A percentile compares a stretch with the other conserved stretches of the same genome.
These are phyloP conservation scores for Fusarium compactum DNA, from an alignment of 2,329 filamentous ascomycete genomes.

Conservation along the genomic window DNA sequence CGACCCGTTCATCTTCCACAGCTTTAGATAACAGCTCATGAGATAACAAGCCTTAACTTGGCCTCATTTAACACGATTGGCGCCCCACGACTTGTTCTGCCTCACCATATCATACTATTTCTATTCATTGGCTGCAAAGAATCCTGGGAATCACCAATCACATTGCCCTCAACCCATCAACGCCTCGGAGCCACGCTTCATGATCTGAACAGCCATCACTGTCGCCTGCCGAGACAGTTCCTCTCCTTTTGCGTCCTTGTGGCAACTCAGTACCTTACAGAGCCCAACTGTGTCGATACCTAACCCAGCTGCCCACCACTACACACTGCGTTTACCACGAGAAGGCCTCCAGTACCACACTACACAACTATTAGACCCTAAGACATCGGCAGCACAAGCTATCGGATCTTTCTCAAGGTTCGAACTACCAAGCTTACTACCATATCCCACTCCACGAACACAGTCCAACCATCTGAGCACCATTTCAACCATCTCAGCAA, in stretches of 20 bases:
- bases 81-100: constrained; percentile 49
- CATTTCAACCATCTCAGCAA: constrained; percentile 1
- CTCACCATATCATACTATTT: constrained; percentile 52
- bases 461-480: constrained; percentile 2
- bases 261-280: constrained; percentile 38
- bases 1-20: constrained; percentile 26
- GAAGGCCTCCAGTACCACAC: constrained; percentile 33
- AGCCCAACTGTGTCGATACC: constrained; percentile 44
- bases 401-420: constrained; percentile 1
- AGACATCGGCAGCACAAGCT: constrained; percentile 20
- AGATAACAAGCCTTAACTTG: constrained; percentile 44
- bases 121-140: constrained; percentile 51
- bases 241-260: constrained; percentile 40
- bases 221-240: constrained; percentile 49
- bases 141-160: constrained; percentile 53
- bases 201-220: constrained; percentile 43
- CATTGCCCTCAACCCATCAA: constrained; percentile 48
- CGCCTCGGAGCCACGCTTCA: constrained; percentile 47
- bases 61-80: constrained; percentile 49
- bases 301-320: constrained; percentile 46
- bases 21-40: constrained; percentile 28
- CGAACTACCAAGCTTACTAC: constrained; percentile 4
- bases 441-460: constrained; percentile 5
- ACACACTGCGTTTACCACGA: constrained; percentile 32
- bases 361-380: constrained; percentile 17